Percentiles rank a stretch among this genome's conserved stretches.
Evolutionary conservation across 2,329 filamentous ascomycete species (phyloP).

Genomic region (Corynespora cassiicola): DNA sequence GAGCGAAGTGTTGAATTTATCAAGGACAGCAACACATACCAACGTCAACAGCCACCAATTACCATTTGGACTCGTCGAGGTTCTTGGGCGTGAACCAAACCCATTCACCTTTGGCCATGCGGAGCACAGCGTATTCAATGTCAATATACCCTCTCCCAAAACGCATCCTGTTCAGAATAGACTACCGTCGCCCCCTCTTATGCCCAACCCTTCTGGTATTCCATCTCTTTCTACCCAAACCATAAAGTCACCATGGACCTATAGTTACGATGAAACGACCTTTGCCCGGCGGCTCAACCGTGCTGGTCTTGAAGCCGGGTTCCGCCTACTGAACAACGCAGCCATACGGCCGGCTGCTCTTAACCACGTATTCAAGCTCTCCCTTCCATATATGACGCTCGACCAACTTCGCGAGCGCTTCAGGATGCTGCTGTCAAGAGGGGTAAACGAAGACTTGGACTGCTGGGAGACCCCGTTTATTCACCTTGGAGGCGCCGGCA

Average conservation of each 20-base stretch:
- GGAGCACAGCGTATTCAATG: slow-evolving; percentile 33
- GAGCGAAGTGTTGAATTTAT: too few species aligned
- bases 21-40: too few species aligned
- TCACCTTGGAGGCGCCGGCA: slow-evolving; percentile 71
- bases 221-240: slow-evolving; percentile 34
- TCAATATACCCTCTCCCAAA: slow-evolving; percentile 29
- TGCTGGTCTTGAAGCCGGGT: slow-evolving; percentile 67
- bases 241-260: slow-evolving; percentile 55
- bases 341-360: slow-evolving; percentile 31
- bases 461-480: slow-evolving; percentile 68
- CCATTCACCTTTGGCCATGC: slow-evolving; percentile 13
- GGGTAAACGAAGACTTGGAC: slow-evolving; percentile 59
- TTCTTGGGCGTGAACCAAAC: slow-evolving; percentile 22
- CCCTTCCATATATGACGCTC: slow-evolving; percentile 62
- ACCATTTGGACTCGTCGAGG: slow-evolving; percentile 39
- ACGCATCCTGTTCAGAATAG: too few species aligned
- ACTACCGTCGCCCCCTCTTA: slow-evolving; percentile 28
- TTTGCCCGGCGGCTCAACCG: slow-evolving; percentile 77
- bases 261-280: slow-evolving; percentile 67
- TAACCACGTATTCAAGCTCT: slow-evolving; percentile 71
- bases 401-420: slow-evolving; percentile 50
- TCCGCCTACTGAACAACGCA: slow-evolving; percentile 62
- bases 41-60: slow-evolving; percentile 16
- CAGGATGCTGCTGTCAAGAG: slow-evolving; percentile 45
- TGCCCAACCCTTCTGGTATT: too few species aligned